Percentiles rank a stretch among this genome's conserved stretches.
These are phyloP conservation scores for Monilinia vaccinii-corymbosi DNA, from an alignment of 2,329 filamentous ascomycete genomes.

Conservation along the genomic window DNA sequence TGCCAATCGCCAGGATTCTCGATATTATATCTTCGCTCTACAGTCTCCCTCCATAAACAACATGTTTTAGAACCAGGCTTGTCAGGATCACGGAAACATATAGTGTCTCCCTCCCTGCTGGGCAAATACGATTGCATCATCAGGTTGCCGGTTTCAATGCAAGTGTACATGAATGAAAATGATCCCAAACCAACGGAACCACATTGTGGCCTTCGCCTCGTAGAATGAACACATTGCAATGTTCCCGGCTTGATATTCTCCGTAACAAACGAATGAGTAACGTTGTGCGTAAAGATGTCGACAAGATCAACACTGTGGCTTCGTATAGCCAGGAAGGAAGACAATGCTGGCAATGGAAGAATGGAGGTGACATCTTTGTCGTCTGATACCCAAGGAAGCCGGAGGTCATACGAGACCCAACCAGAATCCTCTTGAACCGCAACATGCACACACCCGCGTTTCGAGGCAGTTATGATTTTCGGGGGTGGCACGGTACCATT, in stretches of 20 bases:
- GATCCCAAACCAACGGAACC: slow-evolving; percentile 48
- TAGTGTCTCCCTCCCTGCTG: slow-evolving; percentile 41
- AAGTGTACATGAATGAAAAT: slow-evolving; percentile 56
- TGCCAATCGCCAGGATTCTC: slow-evolving; percentile 59
- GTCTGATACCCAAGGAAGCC: slow-evolving; percentile 27
- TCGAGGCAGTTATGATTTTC: slow-evolving; percentile 41
- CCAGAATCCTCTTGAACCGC: slow-evolving; percentile 34
- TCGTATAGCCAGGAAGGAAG: slow-evolving; percentile 52
- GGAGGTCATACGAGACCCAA: slow-evolving; percentile 44
- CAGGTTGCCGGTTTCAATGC: slow-evolving; percentile 49
- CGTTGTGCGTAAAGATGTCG: slow-evolving; percentile 44
- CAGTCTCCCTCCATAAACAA: slow-evolving; percentile 43
- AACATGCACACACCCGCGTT: slow-evolving; percentile 42
- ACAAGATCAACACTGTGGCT: slow-evolving; percentile 49
- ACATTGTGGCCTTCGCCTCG: slow-evolving; percentile 42
- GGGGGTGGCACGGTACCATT: slow-evolving; percentile 17
- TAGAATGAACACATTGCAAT: slow-evolving; percentile 50
- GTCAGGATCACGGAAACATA: slow-evolving; percentile 45
- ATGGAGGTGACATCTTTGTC: slow-evolving; percentile 45
- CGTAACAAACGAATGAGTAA: slow-evolving; percentile 54
- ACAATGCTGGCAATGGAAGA: slow-evolving; percentile 47
- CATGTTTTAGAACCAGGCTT: slow-evolving; percentile 35
- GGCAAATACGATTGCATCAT: slow-evolving; percentile 56
- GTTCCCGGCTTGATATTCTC: slow-evolving; percentile 49
- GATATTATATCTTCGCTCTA: slow-evolving; percentile 43